Conservation (phyloP, 2,329 filamentous ascomycete genomes). For the Fusarium scirpi region DNA sequence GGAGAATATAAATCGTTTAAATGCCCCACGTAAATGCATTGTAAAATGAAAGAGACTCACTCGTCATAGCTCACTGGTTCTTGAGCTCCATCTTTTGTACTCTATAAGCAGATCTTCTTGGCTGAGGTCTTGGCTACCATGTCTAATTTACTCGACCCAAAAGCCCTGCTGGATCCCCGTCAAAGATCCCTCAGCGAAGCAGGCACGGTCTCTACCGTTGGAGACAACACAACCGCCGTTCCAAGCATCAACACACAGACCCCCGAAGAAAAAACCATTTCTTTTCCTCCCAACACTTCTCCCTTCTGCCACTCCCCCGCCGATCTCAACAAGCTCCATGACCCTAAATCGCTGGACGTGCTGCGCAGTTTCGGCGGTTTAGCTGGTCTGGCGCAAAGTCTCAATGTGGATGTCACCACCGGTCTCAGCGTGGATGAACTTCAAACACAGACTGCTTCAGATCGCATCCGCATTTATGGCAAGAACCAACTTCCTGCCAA, state of each 20-base stretch:
- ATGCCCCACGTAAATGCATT: conserved; percentile 13
- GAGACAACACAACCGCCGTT: conserved; percentile 25
- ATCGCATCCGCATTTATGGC: conserved; percentile 7
- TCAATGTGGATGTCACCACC: conserved; percentile 15
- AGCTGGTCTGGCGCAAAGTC: conserved; percentile 9
- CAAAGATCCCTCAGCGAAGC: conserved; percentile 34
- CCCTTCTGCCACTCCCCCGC: conserved; percentile 12
- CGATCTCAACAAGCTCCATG: conserved; percentile 9
- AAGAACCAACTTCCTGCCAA: conserved; percentile 19
- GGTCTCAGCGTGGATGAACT: conserved; percentile 30
- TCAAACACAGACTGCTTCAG: background rate
- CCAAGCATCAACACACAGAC: conserved; percentile 25
- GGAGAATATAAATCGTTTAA: conserved; percentile 23
- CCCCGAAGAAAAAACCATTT: conserved; percentile 1
- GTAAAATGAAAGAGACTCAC: conserved; percentile 11
- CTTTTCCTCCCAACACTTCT: background rate
- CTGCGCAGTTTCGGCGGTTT: conserved; percentile 15
- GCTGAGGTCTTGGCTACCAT: conserved; percentile 17
- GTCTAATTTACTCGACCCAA: conserved; percentile 36
- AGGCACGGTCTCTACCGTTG: conserved; percentile 17
- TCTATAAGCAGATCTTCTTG: background rate
- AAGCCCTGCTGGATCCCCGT: conserved; percentile 28
- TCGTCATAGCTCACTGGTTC: conserved; percentile 29
- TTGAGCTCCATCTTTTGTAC: conserved; percentile 1
- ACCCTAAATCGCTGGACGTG: conserved; percentile 22